phyloP scores from a whole-genome alignment of 176 grass and related monocot genomes.

The Eleusine indica region DNA sequence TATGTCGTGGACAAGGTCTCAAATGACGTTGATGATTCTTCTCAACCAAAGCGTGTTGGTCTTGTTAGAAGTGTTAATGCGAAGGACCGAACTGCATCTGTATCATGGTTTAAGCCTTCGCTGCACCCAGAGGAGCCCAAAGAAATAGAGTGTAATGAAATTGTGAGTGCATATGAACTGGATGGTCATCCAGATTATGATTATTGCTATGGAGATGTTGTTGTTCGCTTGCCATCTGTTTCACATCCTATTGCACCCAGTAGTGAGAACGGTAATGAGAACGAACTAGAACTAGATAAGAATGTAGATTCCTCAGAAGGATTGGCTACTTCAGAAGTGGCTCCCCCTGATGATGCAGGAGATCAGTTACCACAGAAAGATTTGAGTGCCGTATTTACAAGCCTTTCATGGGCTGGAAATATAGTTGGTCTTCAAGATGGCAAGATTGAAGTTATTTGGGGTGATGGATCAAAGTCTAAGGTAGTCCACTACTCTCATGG shows the following conservation, averaged over 20 bases:
- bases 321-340: slow-evolving; percentile 37
- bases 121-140: slow-evolving; percentile 53
- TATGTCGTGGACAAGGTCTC: slow-evolving; percentile 77
- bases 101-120: slow-evolving; percentile 77
- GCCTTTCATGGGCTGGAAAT: slow-evolving; percentile 87
- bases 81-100: slow-evolving; percentile 71
- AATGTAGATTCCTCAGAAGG: slow-evolving; percentile 42
- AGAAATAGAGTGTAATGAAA: slow-evolving; percentile 64
- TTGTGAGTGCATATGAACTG: slow-evolving; percentile 95
- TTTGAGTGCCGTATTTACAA: slow-evolving; percentile 38
- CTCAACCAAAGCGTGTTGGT: slow-evolving; percentile 60
- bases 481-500: slow-evolving; percentile 48
- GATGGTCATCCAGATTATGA: slow-evolving; percentile 97
- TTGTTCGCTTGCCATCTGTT: slow-evolving; percentile 77
- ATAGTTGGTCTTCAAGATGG: slow-evolving; percentile 79
- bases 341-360: slow-evolving; percentile 39
- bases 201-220: slow-evolving; percentile 91
- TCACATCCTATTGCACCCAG: slow-evolving; percentile 54
- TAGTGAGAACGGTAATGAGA: slow-evolving; percentile 36
- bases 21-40: slow-evolving; percentile 77
- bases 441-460: slow-evolving; percentile 87
- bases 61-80: slow-evolving; percentile 83
- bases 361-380: slow-evolving; percentile 50
- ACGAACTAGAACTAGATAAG: slow-evolving; percentile 50
- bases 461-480: slow-evolving; percentile 74